Conservation (phyloP, 1,139 yeast genomes). For the Sugiyamaella japonica region DNA sequence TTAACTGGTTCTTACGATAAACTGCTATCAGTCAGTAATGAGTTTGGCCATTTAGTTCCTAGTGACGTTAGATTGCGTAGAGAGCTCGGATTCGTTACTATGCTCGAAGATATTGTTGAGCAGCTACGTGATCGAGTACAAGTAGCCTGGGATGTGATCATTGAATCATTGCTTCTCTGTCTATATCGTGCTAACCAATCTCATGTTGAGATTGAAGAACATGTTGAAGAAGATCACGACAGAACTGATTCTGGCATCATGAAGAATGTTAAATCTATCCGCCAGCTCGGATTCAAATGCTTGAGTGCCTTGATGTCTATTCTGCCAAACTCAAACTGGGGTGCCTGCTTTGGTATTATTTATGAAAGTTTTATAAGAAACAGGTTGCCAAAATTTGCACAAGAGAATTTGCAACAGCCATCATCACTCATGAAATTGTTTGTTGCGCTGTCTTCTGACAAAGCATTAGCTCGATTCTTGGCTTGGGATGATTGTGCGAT, state of each 20-base stretch:
- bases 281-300: constrained; percentile 39
- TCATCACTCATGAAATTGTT: constrained; percentile 75
- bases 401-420: constrained; percentile 78
- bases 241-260: constrained; percentile 45
- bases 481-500: constrained; percentile 51
- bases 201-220: constrained; percentile 33
- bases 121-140: constrained; percentile 63
- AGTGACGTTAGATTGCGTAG: constrained; percentile 47
- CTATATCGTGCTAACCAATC: constrained; percentile 56
- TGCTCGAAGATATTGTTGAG: constrained; percentile 61
- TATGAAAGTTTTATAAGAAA: constrained; percentile 61
- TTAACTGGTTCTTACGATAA: constrained; percentile 32
- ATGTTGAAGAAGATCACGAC: constrained; percentile 44
- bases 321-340: constrained; percentile 49
- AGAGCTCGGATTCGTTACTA: constrained; percentile 68
- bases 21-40: constrained; percentile 28
- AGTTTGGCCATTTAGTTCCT: constrained; percentile 26
- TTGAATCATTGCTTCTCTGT: constrained; percentile 62
- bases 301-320: constrained; percentile 34
- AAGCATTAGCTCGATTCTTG: constrained; percentile 53
- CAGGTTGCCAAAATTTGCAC: constrained; percentile 63
- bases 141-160: constrained; percentile 50
- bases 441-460: constrained; percentile 58
- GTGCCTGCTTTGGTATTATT: constrained; percentile 51
- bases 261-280: constrained; percentile 34